Evolutionary conservation across 768 basidiomycete genomes (phyloP).

Genomic region (Neoboletus magnificus): DNA sequence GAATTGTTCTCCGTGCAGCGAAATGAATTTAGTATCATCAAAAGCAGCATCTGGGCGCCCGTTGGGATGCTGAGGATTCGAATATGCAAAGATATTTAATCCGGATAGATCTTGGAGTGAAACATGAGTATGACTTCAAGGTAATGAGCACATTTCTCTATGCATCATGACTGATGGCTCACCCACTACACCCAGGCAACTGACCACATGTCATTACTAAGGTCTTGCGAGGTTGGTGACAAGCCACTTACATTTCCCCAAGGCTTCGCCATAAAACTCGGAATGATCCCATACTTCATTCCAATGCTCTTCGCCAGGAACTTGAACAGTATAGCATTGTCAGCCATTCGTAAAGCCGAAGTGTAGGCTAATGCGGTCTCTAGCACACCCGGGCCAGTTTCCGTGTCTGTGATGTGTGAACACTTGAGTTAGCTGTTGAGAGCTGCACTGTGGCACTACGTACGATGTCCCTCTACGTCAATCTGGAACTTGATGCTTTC

Average conservation of each 20-base stretch:
- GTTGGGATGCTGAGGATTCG: slow-evolving; percentile 52
- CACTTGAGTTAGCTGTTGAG: not conserved
- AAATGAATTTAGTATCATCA: slow-evolving; percentile 82
- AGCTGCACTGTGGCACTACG: slow-evolving; percentile 19
- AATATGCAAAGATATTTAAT: slow-evolving; percentile 75
- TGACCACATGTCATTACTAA: slow-evolving; percentile 29
- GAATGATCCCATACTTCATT: slow-evolving; percentile 82
- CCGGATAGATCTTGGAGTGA: slow-evolving; percentile 70
- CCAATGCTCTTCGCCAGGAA: slow-evolving; percentile 89
- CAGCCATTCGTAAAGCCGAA: slow-evolving; percentile 75
- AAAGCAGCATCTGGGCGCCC: slow-evolving; percentile 72
- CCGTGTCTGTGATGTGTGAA: slow-evolving; percentile 59
- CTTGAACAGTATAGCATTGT: slow-evolving; percentile 92
- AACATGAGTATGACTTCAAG: slow-evolving; percentile 81
- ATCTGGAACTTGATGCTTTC: slow-evolving; percentile 68
- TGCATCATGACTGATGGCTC: slow-evolving; percentile 20
- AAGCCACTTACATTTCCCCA: slow-evolving; percentile 74
- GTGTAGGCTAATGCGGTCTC: slow-evolving; percentile 89
- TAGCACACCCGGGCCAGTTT: slow-evolving; percentile 86
- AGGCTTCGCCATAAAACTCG: slow-evolving; percentile 98
- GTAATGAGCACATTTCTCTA: not conserved
- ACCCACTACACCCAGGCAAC: slow-evolving; percentile 97
- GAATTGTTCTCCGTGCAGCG: slow-evolving; percentile 84
- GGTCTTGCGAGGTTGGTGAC: not conserved
- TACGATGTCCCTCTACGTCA: slow-evolving; percentile 84